These are phyloP conservation scores for Dactylellina parvicollis DNA, from an alignment of 2,329 filamentous ascomycete species.

Conservation along the genomic window DNA sequence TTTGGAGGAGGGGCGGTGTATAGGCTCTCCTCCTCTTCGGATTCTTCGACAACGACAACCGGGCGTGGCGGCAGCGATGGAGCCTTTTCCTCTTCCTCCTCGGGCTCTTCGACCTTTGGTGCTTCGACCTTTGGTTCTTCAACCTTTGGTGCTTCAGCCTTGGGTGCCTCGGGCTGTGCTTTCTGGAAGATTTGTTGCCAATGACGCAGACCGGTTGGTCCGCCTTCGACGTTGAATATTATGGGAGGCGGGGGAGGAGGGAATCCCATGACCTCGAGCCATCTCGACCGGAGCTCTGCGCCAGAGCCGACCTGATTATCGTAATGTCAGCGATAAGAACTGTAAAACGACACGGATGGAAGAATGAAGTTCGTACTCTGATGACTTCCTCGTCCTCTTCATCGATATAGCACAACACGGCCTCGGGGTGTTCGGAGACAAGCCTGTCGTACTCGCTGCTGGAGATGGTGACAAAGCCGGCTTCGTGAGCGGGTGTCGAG, in stretches of 20 bases:
- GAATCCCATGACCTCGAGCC: slow-evolving; percentile 46
- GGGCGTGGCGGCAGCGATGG: slow-evolving; percentile 3
- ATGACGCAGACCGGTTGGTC: slow-evolving; percentile 18
- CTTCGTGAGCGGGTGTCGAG: slow-evolving; percentile 27
- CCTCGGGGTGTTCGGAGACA: slow-evolving; percentile 56
- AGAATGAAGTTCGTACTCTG: slow-evolving; percentile 55
- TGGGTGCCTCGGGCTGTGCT: slow-evolving; percentile 9
- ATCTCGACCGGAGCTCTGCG: slow-evolving; percentile 52
- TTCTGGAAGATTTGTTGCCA: slow-evolving; percentile 39
- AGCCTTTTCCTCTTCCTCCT: not conserved
- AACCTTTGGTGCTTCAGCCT: not conserved
- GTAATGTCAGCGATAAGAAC: too few species aligned
- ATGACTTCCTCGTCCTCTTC: slow-evolving; percentile 58
- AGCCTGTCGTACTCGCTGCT: slow-evolving; percentile 56
- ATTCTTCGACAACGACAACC: slow-evolving; percentile 9
- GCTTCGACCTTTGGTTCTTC: slow-evolving; percentile 1
- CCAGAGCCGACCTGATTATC: slow-evolving; percentile 57
- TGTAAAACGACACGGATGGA: not conserved
- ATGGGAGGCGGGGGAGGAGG: slow-evolving; percentile 51
- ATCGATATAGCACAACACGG: slow-evolving; percentile 57
- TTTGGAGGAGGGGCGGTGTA: slow-evolving; percentile 33
- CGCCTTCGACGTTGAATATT: slow-evolving; percentile 52
- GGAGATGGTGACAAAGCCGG: slow-evolving; percentile 44
- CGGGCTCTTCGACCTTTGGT: not conserved
- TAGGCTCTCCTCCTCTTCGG: slow-evolving; percentile 39